Evolutionary conservation across 2,329 filamentous ascomycete species (phyloP).

Genomic region (Spiromastix sp.): DNA sequence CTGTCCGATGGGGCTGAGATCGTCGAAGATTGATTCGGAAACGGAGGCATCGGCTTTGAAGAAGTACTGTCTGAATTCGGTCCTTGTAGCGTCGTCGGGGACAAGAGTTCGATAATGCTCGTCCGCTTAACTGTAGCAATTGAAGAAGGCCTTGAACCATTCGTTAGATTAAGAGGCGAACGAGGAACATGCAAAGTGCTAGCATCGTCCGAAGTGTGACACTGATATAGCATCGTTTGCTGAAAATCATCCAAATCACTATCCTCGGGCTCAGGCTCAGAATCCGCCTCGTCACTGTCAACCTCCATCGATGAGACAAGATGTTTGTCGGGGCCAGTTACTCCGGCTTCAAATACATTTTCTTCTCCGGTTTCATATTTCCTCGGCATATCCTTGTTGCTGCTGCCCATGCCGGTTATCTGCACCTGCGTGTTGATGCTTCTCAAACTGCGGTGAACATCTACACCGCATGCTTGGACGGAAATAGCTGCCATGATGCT

Average conservation of each 20-base stretch:
- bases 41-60: neutral
- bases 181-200: neutral
- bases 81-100: neutral
- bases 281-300: constrained; percentile 7
- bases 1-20: neutral
- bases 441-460: constrained; percentile 1
- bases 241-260: neutral
- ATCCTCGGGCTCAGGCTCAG: constrained; percentile 4
- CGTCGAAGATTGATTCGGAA: neutral
- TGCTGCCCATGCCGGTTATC: neutral
- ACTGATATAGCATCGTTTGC: neutral
- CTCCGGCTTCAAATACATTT: constrained; percentile 11
- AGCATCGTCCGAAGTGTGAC: neutral
- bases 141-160: neutral
- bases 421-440: neutral
- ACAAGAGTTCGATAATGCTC: constrained; percentile 3
- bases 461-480: neutral
- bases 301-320: constrained; percentile 10
- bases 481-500: neutral
- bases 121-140: constrained; percentile 1
- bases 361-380: constrained; percentile 14
- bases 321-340: constrained; percentile 6
- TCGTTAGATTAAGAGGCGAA: neutral
- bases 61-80: neutral
- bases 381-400: constrained; percentile 5